Evolutionary conservation across 1,284 basidiomycete genomes (phyloP), one percentile per base, ranked within the genome.

Genomic region (Ganoderma resinaceum): DNA sequence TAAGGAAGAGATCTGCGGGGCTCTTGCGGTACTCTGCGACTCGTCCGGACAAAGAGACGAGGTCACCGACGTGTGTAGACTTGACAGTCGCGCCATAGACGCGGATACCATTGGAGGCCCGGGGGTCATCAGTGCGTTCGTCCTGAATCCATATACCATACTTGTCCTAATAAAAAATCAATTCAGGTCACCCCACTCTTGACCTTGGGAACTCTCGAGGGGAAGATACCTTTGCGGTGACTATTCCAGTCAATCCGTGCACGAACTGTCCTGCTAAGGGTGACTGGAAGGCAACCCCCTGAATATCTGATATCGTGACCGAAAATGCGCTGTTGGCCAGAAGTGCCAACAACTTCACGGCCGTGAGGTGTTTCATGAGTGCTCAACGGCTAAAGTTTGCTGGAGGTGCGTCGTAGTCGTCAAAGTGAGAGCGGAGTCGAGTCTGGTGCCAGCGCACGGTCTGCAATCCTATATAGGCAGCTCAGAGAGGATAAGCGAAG

Each of bases 121-220:
- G 83, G 38, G 75, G 72, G 72, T 90, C 88, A 2, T 78, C 70
- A 12, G 80, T 80, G 23, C 80, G 79, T 12, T 84, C 82, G 26
- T 85, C 87, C 35, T 79, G 75, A n/a, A 91, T 80, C 78, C 85
- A 91, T 72, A 89, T 86, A 1, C 88, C 88, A 66, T 77, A 82
- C 16, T 80, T 78, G 14, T 81, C 81, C 86, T 90, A 70, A 35
- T 35, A 65, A 46, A 6, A 43, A 11, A 9, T 16, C 31, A 20
- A 57, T 66, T 8, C 57, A 40, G 3, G 18, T 49, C 23, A 69
- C n/a, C n/a, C n/a, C n/a, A 14, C n/a, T 20, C 18, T 38, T 26
- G 23, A 16, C 9, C 37, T 40, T 37, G 26, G 35, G 40, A n/a
- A 62, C 11, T 31, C 57, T 38, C 38, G 35, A 18, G 8, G 37